Conservation (phyloP, 2,329 filamentous ascomycete genomes). For the Pestalotiopsis sp. region DNA sequence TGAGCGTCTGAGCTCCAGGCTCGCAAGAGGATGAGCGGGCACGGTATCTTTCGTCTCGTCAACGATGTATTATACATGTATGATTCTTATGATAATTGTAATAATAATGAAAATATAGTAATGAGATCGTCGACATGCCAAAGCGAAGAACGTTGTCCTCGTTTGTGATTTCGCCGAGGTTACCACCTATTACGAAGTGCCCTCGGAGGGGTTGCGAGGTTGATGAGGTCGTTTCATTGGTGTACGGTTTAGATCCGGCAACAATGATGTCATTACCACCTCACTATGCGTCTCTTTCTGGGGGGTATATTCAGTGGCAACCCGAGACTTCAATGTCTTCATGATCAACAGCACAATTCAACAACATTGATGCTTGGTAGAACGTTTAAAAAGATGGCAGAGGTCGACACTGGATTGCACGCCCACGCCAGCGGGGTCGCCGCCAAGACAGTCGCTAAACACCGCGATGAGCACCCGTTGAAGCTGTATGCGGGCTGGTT, state of each 20-base stretch:
- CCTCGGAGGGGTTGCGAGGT: background rate
- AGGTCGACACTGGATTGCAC: slow-evolving; percentile 51
- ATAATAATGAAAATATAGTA: background rate
- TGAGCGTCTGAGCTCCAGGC: background rate
- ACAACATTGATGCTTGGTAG: background rate
- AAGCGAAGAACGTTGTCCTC: too few relatives aligned
- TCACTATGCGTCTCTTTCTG: too few relatives aligned
- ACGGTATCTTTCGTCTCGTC: background rate
- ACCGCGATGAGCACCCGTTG: slow-evolving; percentile 50
- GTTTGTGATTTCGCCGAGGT: background rate
- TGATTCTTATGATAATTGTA: background rate
- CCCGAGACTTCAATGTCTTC: background rate
- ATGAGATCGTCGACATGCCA: too few relatives aligned
- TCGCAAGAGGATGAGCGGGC: background rate
- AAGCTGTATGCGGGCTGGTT: slow-evolving; percentile 79
- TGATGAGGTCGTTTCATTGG: background rate
- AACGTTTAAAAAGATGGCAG: slow-evolving; percentile 36
- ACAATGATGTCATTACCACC: slow-evolving; percentile 4
- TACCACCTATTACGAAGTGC: background rate
- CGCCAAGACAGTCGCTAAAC: slow-evolving; percentile 45
- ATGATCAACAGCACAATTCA: background rate
- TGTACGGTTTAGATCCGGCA: background rate
- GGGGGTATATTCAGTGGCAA: background rate
- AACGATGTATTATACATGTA: background rate
- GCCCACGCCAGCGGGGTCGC: slow-evolving; percentile 52